phyloP scores from a whole-genome alignment of 768 basidiomycete genomes.

The Pleurotus tuber-regium region DNA sequence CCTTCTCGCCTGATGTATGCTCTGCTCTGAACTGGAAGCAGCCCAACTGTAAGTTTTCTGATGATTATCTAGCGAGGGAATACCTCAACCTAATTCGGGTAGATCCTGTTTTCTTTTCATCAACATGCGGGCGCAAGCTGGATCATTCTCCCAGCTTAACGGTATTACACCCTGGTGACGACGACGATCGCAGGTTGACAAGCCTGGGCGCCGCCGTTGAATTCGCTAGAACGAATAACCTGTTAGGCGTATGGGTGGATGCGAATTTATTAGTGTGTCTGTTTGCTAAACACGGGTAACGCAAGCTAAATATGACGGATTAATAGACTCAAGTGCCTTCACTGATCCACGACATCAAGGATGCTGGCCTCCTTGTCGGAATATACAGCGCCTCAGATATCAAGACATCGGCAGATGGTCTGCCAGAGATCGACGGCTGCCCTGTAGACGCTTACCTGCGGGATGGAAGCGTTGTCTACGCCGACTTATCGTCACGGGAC shows the following conservation, averaged over 20 bases:
- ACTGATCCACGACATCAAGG: constrained; percentile 83
- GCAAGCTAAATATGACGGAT: too few species aligned
- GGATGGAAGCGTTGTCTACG: constrained; percentile 64
- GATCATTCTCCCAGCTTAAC: constrained; percentile 36
- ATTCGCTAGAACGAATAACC: constrained; percentile 89
- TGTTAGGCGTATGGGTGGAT: constrained; percentile 89
- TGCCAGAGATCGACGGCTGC: constrained; percentile 39
- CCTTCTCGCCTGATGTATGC: constrained; percentile 88
- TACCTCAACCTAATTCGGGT: constrained; percentile 9
- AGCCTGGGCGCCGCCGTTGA: constrained; percentile 91
- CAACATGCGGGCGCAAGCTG: constrained; percentile 72
- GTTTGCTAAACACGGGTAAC: too few species aligned
- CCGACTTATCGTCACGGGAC: constrained; percentile 57
- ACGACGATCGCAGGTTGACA: constrained; percentile 48
- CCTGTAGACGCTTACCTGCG: constrained; percentile 69
- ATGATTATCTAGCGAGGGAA: not conserved
- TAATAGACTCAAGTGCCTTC: constrained; percentile 88
- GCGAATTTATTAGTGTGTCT: constrained; percentile 82
- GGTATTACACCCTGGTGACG: constrained; percentile 34
- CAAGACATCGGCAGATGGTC: constrained; percentile 30
- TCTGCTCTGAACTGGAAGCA: constrained; percentile 98
- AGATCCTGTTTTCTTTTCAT: constrained; percentile 96
- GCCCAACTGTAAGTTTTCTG: constrained; percentile 77
- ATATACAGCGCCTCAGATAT: constrained; percentile 65
- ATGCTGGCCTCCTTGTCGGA: constrained; percentile 84